Evolutionary conservation across 805 yeast genomes (phyloP), one percentile per base, ranked within the genome.

Genomic region (Dipodascopsis uninucleata): DNA sequence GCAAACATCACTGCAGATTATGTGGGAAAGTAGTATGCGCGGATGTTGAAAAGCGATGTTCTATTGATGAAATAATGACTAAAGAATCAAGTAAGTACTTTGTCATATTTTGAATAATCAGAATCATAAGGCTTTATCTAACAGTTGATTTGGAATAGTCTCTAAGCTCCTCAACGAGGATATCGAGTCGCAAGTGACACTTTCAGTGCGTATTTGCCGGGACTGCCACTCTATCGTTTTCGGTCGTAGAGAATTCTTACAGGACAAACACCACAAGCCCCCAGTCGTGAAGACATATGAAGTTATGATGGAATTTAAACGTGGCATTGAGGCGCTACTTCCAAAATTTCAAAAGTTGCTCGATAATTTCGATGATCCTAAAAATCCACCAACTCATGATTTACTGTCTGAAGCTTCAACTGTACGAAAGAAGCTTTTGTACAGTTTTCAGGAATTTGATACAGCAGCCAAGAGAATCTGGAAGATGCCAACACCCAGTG

Each of bases 1-100:
- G 97, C 39, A 85, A 82, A 53, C 97, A 93, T 61, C 98, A 90
- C 62, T 93, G 98, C 63, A 69, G 97, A 28, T 63, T 88, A 21
- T 90, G 98, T 68, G 97, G 97, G 0, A 59, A 64, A 22, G 77
- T 84, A 1, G 85, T 87, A 0, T 90, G 97, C 66, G 94, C 82
- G 21, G 81, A 80, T 53, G 56, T 62, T 40, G 66, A 48, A 38
- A 74, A 70, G 6, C 80, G 69, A 10, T 90, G 98, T 61, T 87
- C 96, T 0, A 77, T 79, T 85, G 0, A 55, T 81, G 1, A 61
- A 60, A 17, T 36, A 8, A 43, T 61, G 14, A 55, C 41, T 28
- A 48, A 43, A 17, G 39, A 36, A 26, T 49, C 44, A n/a, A 24
- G 41, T 36, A 32, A 41, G 47, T 33, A 9, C 8, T 5, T n/a